A percentile compares a stretch with the other conserved stretches of the same genome.
Conservation (phyloP, 2,329 filamentous ascomycete genomes). For the Claviceps cyperi region DNA sequence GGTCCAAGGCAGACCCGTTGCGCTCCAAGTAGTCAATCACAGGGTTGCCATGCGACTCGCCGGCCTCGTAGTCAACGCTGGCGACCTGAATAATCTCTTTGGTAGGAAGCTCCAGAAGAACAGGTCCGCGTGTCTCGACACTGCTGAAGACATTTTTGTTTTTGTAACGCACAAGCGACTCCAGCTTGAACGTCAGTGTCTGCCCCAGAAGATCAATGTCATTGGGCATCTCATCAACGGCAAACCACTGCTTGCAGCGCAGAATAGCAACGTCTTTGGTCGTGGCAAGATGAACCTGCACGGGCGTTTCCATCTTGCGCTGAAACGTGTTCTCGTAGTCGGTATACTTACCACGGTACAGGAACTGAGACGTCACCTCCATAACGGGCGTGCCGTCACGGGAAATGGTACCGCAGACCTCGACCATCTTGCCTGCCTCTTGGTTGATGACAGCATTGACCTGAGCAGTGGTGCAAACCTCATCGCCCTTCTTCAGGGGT, state of each 20-base stretch:
- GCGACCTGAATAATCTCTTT: conserved; percentile 97
- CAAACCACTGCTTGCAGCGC: conserved; percentile 96
- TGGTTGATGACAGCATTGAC: conserved; percentile 98
- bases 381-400: conserved; percentile 77
- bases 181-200: conserved; percentile 89
- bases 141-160: conserved; percentile 84
- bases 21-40: conserved; percentile 93
- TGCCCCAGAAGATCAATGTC: conserved; percentile 82
- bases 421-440: conserved; percentile 97
- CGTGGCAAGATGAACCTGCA: conserved; percentile 78
- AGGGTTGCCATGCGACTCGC: conserved; percentile 84
- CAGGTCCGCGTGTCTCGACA: conserved; percentile 83
- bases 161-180: conserved; percentile 86
- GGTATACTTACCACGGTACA: conserved; percentile 84
- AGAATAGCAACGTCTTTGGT: conserved; percentile 88
- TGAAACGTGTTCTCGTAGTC: conserved; percentile 99
- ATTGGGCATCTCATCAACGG: conserved; percentile 51
- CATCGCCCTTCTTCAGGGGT: conserved; percentile 88
- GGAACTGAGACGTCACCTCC: conserved; percentile 96
- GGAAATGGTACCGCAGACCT: conserved; percentile 93
- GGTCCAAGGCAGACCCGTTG: conserved; percentile 82
- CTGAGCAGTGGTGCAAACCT: conserved; percentile 82
- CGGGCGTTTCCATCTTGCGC: conserved; percentile 87
- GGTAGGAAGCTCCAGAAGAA: conserved; percentile 83
- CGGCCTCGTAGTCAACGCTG: conserved; percentile 91